phyloP scores from a whole-genome alignment of 192 early-diverging fungal genomes.

The Podila epigama region DNA sequence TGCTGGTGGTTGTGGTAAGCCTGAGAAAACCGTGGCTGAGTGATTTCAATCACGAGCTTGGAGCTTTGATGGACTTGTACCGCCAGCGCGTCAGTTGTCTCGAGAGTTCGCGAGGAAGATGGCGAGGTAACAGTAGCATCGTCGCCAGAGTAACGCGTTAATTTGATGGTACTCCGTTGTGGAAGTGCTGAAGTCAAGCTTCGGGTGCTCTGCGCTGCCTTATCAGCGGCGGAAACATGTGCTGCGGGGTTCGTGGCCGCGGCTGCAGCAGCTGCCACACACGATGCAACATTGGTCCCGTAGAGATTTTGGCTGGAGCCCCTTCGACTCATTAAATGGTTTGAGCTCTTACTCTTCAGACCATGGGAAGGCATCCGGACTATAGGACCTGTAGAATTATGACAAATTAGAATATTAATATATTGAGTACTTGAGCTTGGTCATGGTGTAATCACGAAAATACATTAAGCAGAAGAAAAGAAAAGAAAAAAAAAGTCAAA shows the following conservation, averaged over 20 bases:
- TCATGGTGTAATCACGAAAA: too few relatives aligned
- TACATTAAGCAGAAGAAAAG: too few relatives aligned
- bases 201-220: neutral
- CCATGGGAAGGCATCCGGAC: too few relatives aligned
- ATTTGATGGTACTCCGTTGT: slow-evolving; percentile 22
- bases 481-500: neutral
- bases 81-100: slow-evolving; percentile 15
- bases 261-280: neutral
- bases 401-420: too few relatives aligned
- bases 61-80: slow-evolving; percentile 24
- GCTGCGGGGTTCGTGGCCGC: neutral
- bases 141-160: slow-evolving; percentile 27
- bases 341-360: neutral
- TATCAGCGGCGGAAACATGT: neutral
- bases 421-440: too few relatives aligned
- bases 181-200: slow-evolving; percentile 7
- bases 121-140: neutral
- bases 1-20: slow-evolving; percentile 4
- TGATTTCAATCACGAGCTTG: slow-evolving; percentile 43
- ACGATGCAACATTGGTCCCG: slow-evolving; percentile 9
- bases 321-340: neutral
- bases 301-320: neutral
- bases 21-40: slow-evolving; percentile 13
- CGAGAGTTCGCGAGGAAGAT: neutral
- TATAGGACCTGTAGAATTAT: too few relatives aligned